phyloP scores from a whole-genome alignment of 768 basidiomycete species.

The Russula ochroleuca region DNA sequence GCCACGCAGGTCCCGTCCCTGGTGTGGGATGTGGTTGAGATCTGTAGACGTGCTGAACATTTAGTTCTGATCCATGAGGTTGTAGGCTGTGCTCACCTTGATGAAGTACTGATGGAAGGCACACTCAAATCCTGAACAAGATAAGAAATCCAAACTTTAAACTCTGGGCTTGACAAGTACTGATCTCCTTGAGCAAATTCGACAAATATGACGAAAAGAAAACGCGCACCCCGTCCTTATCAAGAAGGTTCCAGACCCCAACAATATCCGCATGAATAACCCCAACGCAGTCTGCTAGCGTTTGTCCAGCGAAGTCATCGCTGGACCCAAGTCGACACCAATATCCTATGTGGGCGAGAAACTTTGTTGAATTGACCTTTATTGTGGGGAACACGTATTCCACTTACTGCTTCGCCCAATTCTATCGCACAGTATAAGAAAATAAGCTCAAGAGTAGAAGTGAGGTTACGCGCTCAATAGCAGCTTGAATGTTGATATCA shows the following conservation, averaged over 20 bases:
- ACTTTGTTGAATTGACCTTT: background rate
- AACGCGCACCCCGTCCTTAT: background rate
- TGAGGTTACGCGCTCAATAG: slow-evolving; percentile 4
- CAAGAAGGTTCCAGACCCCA: slow-evolving; percentile 10
- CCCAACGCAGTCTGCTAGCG: background rate
- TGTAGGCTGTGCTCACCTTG: background rate
- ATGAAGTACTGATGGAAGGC: no score
- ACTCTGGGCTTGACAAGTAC: slow-evolving; percentile 10
- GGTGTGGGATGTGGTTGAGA: background rate
- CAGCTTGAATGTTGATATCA: background rate
- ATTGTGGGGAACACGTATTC: background rate
- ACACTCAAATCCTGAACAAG: slow-evolving; percentile 6
- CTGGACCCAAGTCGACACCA: slow-evolving; percentile 8
- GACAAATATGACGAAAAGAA: background rate
- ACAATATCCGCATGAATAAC: slow-evolving; percentile 11
- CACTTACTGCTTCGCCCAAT: slow-evolving; percentile 15
- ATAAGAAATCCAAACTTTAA: slow-evolving; percentile 2
- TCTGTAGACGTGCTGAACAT: background rate
- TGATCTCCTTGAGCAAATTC: background rate
- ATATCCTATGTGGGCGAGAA: slow-evolving; percentile 4
- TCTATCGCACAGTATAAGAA: slow-evolving; percentile 1
- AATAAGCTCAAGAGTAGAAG: background rate
- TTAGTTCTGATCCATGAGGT: background rate
- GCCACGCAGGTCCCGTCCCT: background rate
- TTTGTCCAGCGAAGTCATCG: background rate